phyloP scores from a whole-genome alignment of 352 stramenopile genomes.

The Pythium rishiriense region DNA sequence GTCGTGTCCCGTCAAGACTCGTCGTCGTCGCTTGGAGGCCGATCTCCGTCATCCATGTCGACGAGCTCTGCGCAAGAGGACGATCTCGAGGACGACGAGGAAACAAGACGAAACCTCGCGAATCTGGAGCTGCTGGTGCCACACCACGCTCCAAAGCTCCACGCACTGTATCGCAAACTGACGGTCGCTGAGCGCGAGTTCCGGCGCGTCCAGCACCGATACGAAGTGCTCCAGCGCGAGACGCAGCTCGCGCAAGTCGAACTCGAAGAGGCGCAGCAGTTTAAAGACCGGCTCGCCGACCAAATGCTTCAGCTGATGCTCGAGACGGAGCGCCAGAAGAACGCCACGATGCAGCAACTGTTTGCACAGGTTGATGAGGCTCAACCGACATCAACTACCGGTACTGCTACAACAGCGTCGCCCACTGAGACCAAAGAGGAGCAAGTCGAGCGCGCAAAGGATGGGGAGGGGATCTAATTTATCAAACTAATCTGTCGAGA shows the following conservation, averaged over 20 bases:
- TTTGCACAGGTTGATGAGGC: slow-evolving; percentile 62
- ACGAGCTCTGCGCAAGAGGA: slow-evolving; percentile 28
- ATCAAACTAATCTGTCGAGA: slow-evolving; percentile 32
- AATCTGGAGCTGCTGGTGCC: slow-evolving; percentile 74
- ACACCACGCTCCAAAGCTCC: slow-evolving; percentile 45
- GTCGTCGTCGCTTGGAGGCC: slow-evolving; percentile 6
- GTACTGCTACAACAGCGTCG: not conserved
- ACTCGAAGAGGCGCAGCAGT: slow-evolving; percentile 68
- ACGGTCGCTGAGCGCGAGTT: slow-evolving; percentile 45
- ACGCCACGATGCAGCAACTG: slow-evolving; percentile 69
- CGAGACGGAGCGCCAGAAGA: slow-evolving; percentile 66
- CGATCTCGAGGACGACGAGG: slow-evolving; percentile 51
- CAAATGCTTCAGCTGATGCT: slow-evolving; percentile 80
- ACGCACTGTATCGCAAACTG: slow-evolving; percentile 48
- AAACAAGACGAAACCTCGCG: slow-evolving; percentile 41
- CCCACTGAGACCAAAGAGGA: not conserved
- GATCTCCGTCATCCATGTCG: slow-evolving; percentile 23
- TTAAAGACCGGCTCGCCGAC: slow-evolving; percentile 74
- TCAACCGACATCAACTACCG: not conserved
- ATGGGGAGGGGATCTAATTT: slow-evolving; percentile 32
- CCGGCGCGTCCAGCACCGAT: slow-evolving; percentile 35
- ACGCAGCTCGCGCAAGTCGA: slow-evolving; percentile 63
- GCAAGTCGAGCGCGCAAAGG: not conserved
- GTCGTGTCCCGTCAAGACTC: slow-evolving; percentile 21
- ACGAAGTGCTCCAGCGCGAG: slow-evolving; percentile 39